These are phyloP conservation scores for Tylopilus plumbeoviolaceoides DNA, from an alignment of 768 basidiomycete genomes.

Conservation along the genomic window DNA sequence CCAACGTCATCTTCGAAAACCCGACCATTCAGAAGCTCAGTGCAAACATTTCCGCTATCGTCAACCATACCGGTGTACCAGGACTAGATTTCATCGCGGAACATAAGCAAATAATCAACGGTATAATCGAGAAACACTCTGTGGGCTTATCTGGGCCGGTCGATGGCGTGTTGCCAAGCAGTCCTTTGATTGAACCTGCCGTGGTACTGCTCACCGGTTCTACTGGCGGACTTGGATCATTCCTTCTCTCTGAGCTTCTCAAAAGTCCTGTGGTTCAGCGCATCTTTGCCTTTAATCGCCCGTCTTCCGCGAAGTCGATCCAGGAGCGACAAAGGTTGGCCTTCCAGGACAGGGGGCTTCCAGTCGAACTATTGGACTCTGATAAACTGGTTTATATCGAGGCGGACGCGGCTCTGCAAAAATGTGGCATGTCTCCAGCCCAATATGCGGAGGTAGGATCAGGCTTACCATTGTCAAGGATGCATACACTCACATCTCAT, in stretches of 20 bases:
- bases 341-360: slow-evolving; percentile 32
- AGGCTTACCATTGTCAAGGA: not conserved
- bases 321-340: slow-evolving; percentile 25
- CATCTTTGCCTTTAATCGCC: slow-evolving; percentile 35
- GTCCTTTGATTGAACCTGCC: slow-evolving; percentile 2
- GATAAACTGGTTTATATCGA: slow-evolving; percentile 35
- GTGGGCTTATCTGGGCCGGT: slow-evolving; percentile 10
- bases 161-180: slow-evolving; percentile 9
- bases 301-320: slow-evolving; percentile 13
- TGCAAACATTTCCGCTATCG: slow-evolving; percentile 14
- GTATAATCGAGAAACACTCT: slow-evolving; percentile 40
- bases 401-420: slow-evolving; percentile 26
- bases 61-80: not conserved
- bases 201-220: slow-evolving; percentile 38
- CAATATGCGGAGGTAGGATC: slow-evolving; percentile 18
- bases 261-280: slow-evolving; percentile 17
- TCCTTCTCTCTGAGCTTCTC: slow-evolving; percentile 31
- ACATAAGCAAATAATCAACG: slow-evolving; percentile 27
- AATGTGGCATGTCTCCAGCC: slow-evolving; percentile 28
- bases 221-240: slow-evolving; percentile 39
- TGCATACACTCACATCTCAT: not conserved
- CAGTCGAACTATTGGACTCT: slow-evolving; percentile 23
- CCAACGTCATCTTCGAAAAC: slow-evolving; percentile 34
- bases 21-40: slow-evolving; percentile 39
- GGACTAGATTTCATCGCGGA: slow-evolving; percentile 1